Evolutionary conservation across 257 asterid species (phyloP).

Genomic region (Petunia secreta): DNA sequence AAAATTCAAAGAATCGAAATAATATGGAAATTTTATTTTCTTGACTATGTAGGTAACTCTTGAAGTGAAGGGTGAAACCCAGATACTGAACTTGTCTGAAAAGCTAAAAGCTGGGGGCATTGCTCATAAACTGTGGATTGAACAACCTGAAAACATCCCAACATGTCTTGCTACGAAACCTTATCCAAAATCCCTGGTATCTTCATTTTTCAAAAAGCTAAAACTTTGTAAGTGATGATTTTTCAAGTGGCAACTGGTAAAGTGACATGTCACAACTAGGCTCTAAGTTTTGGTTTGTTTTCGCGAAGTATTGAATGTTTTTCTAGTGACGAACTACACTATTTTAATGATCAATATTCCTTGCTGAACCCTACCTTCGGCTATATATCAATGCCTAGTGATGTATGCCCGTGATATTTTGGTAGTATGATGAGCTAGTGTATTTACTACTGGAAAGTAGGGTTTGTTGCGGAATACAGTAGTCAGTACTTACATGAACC

Average conservation of each 20-base stretch:
- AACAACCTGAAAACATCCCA: conserved; percentile 88
- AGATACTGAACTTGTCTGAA: conserved; percentile 68
- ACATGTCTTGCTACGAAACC: conserved; percentile 96
- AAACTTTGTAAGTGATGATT: conserved; percentile 82
- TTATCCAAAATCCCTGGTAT: conserved; percentile 76
- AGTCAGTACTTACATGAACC: not conserved
- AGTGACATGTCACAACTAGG: not conserved
- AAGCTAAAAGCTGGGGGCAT: conserved; percentile 69
- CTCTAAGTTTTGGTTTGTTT: not conserved
- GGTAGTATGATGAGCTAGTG: not conserved
- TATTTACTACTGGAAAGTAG: not conserved
- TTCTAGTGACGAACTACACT: conserved; percentile 3
- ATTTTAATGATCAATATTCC: conserved; percentile 5
- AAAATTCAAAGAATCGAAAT: not conserved
- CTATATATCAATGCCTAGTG: not conserved
- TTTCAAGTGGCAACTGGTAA: not conserved
- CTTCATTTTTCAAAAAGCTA: conserved; percentile 79
- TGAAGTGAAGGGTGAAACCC: conserved; percentile 91
- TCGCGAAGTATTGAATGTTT: not conserved
- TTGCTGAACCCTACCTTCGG: not conserved
- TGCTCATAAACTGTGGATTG: conserved; percentile 90
- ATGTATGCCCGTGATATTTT: not conserved
- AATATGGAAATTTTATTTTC: conserved; percentile 3
- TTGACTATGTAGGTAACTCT: conserved; percentile 67
- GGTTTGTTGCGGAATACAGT: not conserved